Percentiles rank a stretch among this genome's conserved stretches.
Evolutionary conservation across 805 yeast species (phyloP).

Genomic region (Candida caryicola): DNA sequence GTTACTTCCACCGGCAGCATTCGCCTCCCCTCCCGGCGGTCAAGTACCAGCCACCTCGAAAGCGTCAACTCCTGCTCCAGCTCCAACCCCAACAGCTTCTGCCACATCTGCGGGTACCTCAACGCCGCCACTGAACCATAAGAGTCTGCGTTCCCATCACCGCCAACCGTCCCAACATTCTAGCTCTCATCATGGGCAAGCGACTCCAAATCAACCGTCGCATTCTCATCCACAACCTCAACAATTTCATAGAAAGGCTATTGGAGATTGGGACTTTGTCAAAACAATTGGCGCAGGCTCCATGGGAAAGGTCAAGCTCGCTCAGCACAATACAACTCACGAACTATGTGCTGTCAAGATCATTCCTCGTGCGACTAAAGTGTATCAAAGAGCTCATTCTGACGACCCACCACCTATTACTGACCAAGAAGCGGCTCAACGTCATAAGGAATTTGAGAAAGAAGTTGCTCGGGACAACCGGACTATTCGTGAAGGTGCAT

Average conservation of each 20-base stretch:
- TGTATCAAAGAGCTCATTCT: slow-evolving; percentile 69
- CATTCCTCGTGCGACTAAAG: slow-evolving; percentile 82
- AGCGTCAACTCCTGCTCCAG: not conserved
- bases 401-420: slow-evolving; percentile 64
- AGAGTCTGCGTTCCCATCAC: slow-evolving; percentile 16
- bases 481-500: slow-evolving; percentile 91
- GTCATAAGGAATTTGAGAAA: slow-evolving; percentile 70
- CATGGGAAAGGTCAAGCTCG: slow-evolving; percentile 97
- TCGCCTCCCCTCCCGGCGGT: slow-evolving; percentile 16
- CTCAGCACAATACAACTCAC: slow-evolving; percentile 75
- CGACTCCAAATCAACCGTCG: slow-evolving; percentile 1
- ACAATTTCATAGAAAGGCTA: slow-evolving; percentile 77
- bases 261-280: slow-evolving; percentile 95
- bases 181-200: not conserved
- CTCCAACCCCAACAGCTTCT: slow-evolving; percentile 12
- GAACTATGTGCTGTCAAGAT: slow-evolving; percentile 91
- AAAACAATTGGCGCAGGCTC: slow-evolving; percentile 98
- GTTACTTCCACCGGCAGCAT: slow-evolving; percentile 32
- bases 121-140: slow-evolving; percentile 3
- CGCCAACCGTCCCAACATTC: slow-evolving; percentile 2
- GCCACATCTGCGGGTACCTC: slow-evolving; percentile 1
- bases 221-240: slow-evolving; percentile 17
- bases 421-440: slow-evolving; percentile 54
- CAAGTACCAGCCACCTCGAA: not conserved
- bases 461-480: slow-evolving; percentile 89